Evolutionary conservation across 768 basidiomycete genomes (phyloP).

Genomic region (Boletus sp.): DNA sequence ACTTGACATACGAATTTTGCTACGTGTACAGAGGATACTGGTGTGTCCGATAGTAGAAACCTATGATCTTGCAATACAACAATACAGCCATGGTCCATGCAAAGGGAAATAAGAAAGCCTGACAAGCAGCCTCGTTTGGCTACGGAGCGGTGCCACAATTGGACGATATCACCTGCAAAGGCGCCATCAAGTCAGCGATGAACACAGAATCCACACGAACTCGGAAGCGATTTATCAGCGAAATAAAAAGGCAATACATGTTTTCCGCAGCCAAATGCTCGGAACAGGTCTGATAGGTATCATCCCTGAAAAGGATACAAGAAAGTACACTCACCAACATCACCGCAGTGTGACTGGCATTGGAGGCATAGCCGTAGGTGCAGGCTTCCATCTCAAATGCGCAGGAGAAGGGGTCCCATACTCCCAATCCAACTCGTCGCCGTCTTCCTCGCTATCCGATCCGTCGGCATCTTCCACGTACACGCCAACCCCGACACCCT

Average conservation of each 20-base stretch:
- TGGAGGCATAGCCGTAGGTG: conserved; percentile 59
- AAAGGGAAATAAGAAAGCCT: neutral
- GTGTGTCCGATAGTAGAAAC: neutral
- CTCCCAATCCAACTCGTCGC: conserved; percentile 49
- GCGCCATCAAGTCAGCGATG: conserved; percentile 1
- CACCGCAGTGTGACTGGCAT: conserved; percentile 26
- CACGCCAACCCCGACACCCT: conserved; percentile 70
- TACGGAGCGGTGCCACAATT: neutral
- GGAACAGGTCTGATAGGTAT: conserved; percentile 78
- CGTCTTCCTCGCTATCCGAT: conserved; percentile 27
- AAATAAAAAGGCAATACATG: conserved; percentile 60
- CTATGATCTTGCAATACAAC: conserved; percentile 12
- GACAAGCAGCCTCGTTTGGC: neutral
- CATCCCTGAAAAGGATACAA: conserved; percentile 43
- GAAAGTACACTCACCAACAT: conserved; percentile 25
- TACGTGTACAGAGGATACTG: conserved; percentile 13
- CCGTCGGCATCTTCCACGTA: conserved; percentile 73
- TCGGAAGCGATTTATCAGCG: conserved; percentile 19
- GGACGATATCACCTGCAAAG: conserved; percentile 6
- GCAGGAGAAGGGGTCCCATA: conserved; percentile 51
- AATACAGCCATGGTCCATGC: conserved; percentile 15
- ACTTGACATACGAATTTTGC: neutral
- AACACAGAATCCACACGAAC: conserved; percentile 1
- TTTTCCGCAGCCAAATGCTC: conserved; percentile 56
- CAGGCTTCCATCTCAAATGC: conserved; percentile 46